A percentile compares a stretch with the other conserved stretches of the same genome.
Conservation (phyloP, 495 filamentous ascomycete species). For the Neurospora africana region DNA sequence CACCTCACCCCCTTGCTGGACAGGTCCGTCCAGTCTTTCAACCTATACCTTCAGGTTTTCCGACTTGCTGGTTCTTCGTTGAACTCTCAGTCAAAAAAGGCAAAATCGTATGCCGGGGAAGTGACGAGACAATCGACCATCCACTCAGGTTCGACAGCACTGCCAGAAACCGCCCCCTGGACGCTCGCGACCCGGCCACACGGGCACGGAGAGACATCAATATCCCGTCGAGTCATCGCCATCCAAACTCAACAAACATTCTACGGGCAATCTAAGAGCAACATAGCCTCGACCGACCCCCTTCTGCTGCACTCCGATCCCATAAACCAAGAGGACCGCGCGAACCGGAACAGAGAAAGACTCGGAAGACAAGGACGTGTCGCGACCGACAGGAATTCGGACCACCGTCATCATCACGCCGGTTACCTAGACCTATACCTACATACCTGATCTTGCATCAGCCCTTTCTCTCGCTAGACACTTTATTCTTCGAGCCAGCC, state of each 20-base stretch:
- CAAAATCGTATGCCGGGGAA: not conserved
- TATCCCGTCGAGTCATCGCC: not conserved
- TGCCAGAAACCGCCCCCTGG: not conserved
- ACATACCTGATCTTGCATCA: not conserved
- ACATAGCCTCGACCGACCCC: not conserved
- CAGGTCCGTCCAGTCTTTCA: not conserved
- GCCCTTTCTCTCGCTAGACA: constrained; percentile 1
- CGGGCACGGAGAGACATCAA: not conserved
- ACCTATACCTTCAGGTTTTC: not conserved
- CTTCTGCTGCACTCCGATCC: not conserved
- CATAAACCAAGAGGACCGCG: not conserved
- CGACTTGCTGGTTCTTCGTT: not conserved
- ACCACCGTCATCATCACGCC: not conserved
- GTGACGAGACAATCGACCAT: not conserved
- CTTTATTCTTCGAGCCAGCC: constrained; percentile 2
- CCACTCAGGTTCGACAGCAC: not conserved
- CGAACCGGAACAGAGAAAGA: not conserved
- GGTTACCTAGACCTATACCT: not conserved
- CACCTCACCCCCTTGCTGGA: not conserved
- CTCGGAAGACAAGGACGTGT: not conserved
- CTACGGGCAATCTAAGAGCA: not conserved
- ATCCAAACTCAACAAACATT: not conserved
- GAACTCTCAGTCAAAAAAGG: not conserved
- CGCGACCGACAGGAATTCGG: not conserved
- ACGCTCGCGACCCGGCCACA: not conserved